Conservation (phyloP, 306 rosid genomes). For the Trifolium subterraneum region DNA sequence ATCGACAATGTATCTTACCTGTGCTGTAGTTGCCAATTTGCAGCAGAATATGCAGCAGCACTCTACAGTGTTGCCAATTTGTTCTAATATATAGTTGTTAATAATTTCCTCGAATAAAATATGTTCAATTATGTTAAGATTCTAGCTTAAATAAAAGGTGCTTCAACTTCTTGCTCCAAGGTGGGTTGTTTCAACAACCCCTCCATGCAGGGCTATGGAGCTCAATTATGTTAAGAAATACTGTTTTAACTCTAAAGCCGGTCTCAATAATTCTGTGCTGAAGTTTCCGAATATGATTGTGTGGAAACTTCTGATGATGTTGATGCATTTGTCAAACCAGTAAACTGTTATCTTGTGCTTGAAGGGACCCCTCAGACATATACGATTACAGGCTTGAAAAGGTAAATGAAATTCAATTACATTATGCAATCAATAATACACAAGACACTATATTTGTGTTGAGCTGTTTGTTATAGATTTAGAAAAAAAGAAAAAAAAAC, state of each 20-base stretch:
- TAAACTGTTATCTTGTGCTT: slow-evolving; percentile 37
- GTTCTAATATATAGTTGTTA: slow-evolving; percentile 8
- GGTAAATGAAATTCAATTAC: too few relatives aligned
- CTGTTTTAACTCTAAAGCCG: too few relatives aligned
- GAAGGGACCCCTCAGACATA: slow-evolving; percentile 49
- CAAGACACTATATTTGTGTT: too few relatives aligned
- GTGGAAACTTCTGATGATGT: slow-evolving; percentile 46
- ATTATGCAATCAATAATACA: too few relatives aligned
- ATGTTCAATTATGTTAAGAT: slow-evolving; percentile 1
- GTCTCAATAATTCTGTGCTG: slow-evolving; percentile 51
- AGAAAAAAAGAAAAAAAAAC: too few relatives aligned
- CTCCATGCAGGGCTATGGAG: slow-evolving; percentile 82
- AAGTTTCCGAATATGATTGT: slow-evolving; percentile 61
- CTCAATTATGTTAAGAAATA: slow-evolving; percentile 68
- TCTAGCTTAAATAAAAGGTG: too few relatives aligned
- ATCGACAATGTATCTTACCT: slow-evolving; percentile 55
- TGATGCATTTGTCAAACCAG: slow-evolving; percentile 41
- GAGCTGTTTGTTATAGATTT: too few relatives aligned
- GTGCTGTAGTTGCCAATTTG: slow-evolving; percentile 40
- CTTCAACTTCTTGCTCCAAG: slow-evolving; percentile 74
- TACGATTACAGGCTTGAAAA: too few relatives aligned
- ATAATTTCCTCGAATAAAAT: slow-evolving; percentile 36
- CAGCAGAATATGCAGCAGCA: background rate
- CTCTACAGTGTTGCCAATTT: slow-evolving; percentile 15
- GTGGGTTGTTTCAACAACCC: too few relatives aligned